Percentiles rank a stretch among this genome's conserved stretches.
Evolutionary conservation across 1,284 basidiomycete species (phyloP).

Genomic region (Ustilago crameri): DNA sequence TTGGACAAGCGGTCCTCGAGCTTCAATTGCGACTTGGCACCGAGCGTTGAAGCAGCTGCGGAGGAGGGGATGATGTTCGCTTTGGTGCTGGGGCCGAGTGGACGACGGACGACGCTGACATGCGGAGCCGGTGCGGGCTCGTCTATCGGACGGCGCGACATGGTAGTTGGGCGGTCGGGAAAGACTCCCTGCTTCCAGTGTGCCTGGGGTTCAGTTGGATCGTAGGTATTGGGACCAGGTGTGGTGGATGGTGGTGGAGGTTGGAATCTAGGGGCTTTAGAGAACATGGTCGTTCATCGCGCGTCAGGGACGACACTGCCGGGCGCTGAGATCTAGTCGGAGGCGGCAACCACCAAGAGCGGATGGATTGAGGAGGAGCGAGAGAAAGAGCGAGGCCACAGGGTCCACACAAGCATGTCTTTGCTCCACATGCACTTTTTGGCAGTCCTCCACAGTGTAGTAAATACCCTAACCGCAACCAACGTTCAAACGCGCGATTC

Average conservation of each 20-base stretch:
- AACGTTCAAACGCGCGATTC: constrained; percentile 15
- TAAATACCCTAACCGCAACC: constrained; percentile 17
- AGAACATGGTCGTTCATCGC: not conserved
- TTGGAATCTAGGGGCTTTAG: constrained; percentile 11
- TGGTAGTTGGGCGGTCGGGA: constrained; percentile 18
- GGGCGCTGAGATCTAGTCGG: not conserved
- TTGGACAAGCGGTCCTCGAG: constrained; percentile 35
- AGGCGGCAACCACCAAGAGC: not conserved
- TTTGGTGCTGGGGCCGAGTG: constrained; percentile 34
- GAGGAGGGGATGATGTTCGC: constrained; percentile 21
- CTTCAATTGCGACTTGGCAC: constrained; percentile 28
- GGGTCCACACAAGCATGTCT: not conserved
- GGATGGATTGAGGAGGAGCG: not conserved
- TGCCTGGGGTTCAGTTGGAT: constrained; percentile 11
- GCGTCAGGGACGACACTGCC: not conserved
- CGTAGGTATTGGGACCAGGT: constrained; percentile 13
- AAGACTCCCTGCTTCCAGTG: constrained; percentile 25
- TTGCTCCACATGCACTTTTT: constrained; percentile 2
- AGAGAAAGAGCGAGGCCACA: not conserved
- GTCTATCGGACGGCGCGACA: constrained; percentile 21
- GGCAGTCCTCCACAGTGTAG: not conserved
- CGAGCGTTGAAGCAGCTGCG: constrained; percentile 5
- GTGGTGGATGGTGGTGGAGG: constrained; percentile 11
- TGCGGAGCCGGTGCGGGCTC: constrained; percentile 5
- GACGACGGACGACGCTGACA: constrained; percentile 28